These are phyloP conservation scores for Knufia fluminis DNA, from an alignment of 2,329 filamentous ascomycete species.

Conservation along the genomic window DNA sequence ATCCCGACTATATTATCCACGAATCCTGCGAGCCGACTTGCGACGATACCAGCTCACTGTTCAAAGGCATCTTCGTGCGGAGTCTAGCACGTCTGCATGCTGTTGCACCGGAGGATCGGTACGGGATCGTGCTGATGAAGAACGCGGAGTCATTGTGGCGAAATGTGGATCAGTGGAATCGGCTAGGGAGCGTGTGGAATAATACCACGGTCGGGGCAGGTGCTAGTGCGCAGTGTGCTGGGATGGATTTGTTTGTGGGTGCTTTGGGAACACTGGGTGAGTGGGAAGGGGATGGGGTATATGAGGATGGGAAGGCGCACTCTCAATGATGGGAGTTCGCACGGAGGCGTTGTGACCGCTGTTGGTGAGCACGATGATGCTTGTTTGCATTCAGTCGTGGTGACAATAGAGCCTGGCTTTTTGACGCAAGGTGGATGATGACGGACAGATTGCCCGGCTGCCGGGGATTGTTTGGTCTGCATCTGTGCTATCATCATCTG, in stretches of 20 bases:
- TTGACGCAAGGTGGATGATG: too few relatives aligned
- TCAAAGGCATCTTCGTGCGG: slow-evolving; percentile 63
- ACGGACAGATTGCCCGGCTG: too few relatives aligned
- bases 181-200: slow-evolving; percentile 56
- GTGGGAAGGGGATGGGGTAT: background rate
- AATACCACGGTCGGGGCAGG: slow-evolving; percentile 47
- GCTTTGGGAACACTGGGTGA: slow-evolving; percentile 28
- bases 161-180: slow-evolving; percentile 30
- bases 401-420: too few relatives aligned
- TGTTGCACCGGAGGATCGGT: slow-evolving; percentile 41
- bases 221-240: slow-evolving; percentile 55
- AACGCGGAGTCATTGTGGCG: slow-evolving; percentile 60
- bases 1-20: slow-evolving; percentile 42
- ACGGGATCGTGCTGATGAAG: slow-evolving; percentile 46
- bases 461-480: too few relatives aligned
- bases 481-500: too few relatives aligned
- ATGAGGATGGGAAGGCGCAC: too few relatives aligned
- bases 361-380: too few relatives aligned
- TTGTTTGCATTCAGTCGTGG: too few relatives aligned
- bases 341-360: too few relatives aligned
- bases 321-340: too few relatives aligned
- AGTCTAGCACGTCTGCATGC: slow-evolving; percentile 53
- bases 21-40: slow-evolving; percentile 41
- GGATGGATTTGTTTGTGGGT: slow-evolving; percentile 58
- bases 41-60: slow-evolving; percentile 43